Evolutionary conservation across 2,329 filamentous ascomycete genomes (phyloP).

Genomic region (Hypoxylon rubiginosum): DNA sequence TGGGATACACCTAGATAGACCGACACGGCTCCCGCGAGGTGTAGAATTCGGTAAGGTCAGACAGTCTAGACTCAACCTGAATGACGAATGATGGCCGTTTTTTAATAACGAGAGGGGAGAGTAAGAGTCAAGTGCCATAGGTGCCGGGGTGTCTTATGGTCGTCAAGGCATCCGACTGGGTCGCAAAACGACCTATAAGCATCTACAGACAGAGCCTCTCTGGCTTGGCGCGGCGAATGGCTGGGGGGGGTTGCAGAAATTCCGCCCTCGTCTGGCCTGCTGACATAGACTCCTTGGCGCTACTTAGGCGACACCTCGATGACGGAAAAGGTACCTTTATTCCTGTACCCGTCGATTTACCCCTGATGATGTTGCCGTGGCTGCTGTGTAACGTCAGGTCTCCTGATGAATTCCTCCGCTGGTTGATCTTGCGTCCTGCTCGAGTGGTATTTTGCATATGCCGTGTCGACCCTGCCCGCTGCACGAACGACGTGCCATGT

Average conservation of each 20-base stretch:
- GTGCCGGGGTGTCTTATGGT: slow-evolving; percentile 34
- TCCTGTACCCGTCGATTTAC: slow-evolving; percentile 14
- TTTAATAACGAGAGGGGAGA: slow-evolving; percentile 1
- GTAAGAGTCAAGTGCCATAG: slow-evolving; percentile 33
- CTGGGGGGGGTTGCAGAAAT: slow-evolving; percentile 26
- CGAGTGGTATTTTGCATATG: slow-evolving; percentile 42
- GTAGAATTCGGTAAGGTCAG: slow-evolving; percentile 34
- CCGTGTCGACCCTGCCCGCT: slow-evolving; percentile 36
- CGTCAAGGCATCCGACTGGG: slow-evolving; percentile 50
- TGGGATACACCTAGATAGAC: slow-evolving; percentile 24
- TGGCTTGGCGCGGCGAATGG: slow-evolving; percentile 35
- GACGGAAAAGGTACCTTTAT: no score
- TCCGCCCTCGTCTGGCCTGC: slow-evolving; percentile 25
- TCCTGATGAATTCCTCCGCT: slow-evolving; percentile 27
- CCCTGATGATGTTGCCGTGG: slow-evolving; percentile 29
- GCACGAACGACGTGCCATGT: slow-evolving; percentile 33
- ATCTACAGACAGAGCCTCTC: slow-evolving; percentile 40
- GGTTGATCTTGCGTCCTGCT: slow-evolving; percentile 36
- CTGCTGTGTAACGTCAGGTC: slow-evolving; percentile 44
- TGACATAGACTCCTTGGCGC: slow-evolving; percentile 35
- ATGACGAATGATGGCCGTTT: slow-evolving; percentile 19
- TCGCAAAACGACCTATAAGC: slow-evolving; percentile 38
- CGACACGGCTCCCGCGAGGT: slow-evolving; percentile 17
- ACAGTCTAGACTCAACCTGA: slow-evolving; percentile 28
- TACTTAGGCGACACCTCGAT: slow-evolving; percentile 25